Base-by-base conservation (phyloP, 306 rosid genomes). In the Mimosa pudica region DNA sequence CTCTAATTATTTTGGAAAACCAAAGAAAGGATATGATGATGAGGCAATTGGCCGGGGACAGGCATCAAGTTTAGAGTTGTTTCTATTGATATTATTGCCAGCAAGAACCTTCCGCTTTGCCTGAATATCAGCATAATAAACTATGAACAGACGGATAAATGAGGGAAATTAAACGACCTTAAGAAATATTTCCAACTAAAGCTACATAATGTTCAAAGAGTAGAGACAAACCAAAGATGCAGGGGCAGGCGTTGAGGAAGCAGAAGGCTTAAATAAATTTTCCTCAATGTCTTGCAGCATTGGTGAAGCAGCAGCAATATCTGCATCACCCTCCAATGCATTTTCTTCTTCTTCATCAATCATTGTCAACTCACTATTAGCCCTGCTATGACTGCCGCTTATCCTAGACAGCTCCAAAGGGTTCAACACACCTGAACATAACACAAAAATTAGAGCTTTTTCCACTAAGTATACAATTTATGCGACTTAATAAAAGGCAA, bases 401-500 rank as follows among this genome's bases (percentile, higher is more conserved):
- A 94, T 89, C 88, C 89, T 82, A 8, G 98, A 95, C 70, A 95
- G 90, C 85, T 95, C 98, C 76, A 58, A 20, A 5, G 97, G 85
- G 64, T 95, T 87, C 85, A 95, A 80, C 71, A 95, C 94, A 80
- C 98, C 98, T 92, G 81, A 79, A 45, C 10, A 18, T 24, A 64
- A 13, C 52, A 68, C 58, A 48, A 42, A 16, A 42, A 16, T 36
- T 36, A 38, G 2, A 58, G 72, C 0, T 66, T 10, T 16, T 14
- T 71, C 1, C 7, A 14, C 35, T 63, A 73, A 24, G 10, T 45
- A 41, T 71, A 38, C 45, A 70, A 35, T 47, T 69, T 41, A 45
- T 10, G 57, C 48, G 35, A 77, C 6, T n/a, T 58, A 76, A 24
- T 0, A 24, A 24, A 11, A 54, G 2, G 14, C 8, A 58, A 35